Evolutionary conservation across 768 basidiomycete genomes (phyloP).

Genomic region (Mycena rosella): DNA sequence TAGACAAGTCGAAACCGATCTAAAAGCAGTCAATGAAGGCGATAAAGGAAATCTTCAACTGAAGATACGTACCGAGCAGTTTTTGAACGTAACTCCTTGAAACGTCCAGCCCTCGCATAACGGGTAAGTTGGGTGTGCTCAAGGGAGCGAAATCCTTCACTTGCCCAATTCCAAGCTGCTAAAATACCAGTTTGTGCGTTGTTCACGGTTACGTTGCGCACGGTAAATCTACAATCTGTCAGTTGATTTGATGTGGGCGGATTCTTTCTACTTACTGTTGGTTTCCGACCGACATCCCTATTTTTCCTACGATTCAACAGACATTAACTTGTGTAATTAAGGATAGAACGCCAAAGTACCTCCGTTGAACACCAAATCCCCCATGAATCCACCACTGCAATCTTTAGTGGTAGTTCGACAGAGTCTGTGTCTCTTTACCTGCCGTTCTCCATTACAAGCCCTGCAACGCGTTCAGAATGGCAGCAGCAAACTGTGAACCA

Average conservation of each 20-base stretch:
- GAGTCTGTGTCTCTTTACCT: slow-evolving; percentile 55
- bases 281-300: slow-evolving; percentile 83
- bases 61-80: slow-evolving; percentile 46
- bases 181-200: slow-evolving; percentile 63
- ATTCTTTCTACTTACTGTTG: slow-evolving; percentile 68
- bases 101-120: slow-evolving; percentile 60
- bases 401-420: background rate
- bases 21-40: slow-evolving; percentile 21
- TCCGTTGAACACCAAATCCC: slow-evolving; percentile 66
- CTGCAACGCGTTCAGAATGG: slow-evolving; percentile 51
- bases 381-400: slow-evolving; percentile 65
- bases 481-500: slow-evolving; percentile 48
- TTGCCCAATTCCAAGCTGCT: slow-evolving; percentile 63
- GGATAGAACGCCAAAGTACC: slow-evolving; percentile 51
- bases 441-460: slow-evolving; percentile 85
- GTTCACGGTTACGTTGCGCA: slow-evolving; percentile 69
- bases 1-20: slow-evolving; percentile 70
- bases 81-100: slow-evolving; percentile 58
- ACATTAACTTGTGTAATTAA: background rate
- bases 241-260: background rate
- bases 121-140: slow-evolving; percentile 5
- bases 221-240: slow-evolving; percentile 58
- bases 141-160: background rate
- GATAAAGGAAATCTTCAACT: background rate
- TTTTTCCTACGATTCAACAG: slow-evolving; percentile 62